phyloP scores from a whole-genome alignment of 495 filamentous ascomycete genomes.

The Chlorociboria aeruginascens region DNA sequence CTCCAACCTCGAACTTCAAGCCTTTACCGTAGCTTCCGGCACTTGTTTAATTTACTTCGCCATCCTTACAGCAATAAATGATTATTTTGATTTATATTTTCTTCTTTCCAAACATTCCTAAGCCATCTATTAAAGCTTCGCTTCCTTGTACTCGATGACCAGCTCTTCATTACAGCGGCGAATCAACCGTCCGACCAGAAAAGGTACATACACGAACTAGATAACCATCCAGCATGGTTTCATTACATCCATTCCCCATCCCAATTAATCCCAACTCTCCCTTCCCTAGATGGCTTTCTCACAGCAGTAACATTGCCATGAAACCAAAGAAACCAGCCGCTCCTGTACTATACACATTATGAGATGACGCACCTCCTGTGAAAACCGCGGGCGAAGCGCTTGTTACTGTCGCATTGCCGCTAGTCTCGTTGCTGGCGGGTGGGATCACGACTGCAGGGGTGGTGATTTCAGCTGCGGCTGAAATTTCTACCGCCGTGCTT shows the following conservation, averaged over 20 bases:
- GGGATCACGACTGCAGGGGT: too few relatives aligned
- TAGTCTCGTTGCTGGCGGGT: too few relatives aligned
- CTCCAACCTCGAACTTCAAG: background rate
- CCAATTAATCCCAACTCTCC: background rate
- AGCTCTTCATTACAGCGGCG: conserved; percentile 4
- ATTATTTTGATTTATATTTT: background rate
- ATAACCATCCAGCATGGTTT: background rate
- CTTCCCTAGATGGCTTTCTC: background rate
- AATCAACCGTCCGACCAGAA: conserved; percentile 5
- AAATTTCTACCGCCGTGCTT: too few relatives aligned
- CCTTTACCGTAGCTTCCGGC: background rate
- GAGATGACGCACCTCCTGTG: background rate
- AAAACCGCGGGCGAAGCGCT: background rate
- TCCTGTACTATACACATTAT: background rate
- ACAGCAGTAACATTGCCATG: background rate
- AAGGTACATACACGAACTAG: background rate
- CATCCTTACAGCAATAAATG: background rate
- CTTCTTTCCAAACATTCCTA: background rate
- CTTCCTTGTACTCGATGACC: background rate
- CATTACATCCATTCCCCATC: background rate
- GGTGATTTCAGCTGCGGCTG: too few relatives aligned
- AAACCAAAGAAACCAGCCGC: background rate
- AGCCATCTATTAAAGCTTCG: background rate
- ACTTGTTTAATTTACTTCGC: background rate
- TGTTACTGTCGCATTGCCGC: too few relatives aligned